Evolutionary conservation across 345 rosid genomes (phyloP), one percentile per base, ranked within the genome.

Genomic region (Eucalyptus coolabah): DNA sequence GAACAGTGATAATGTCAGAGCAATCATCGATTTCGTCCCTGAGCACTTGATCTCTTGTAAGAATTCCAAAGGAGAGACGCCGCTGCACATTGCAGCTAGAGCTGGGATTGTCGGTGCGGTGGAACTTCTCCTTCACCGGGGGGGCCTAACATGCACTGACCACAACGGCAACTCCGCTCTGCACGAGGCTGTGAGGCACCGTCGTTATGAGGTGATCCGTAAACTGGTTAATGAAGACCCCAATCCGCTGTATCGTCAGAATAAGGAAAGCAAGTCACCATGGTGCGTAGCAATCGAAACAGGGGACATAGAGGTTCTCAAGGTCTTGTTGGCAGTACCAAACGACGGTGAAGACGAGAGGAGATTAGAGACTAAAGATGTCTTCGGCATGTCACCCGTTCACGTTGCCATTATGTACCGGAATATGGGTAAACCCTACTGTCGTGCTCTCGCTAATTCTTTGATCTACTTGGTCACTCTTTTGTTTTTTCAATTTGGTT

Each of bases 321-420:
- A 5, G 1, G 1, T 12, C 65, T 26, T 59, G n/a, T 26, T 59
- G n/a, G 65, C 6, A 59, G 65, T 3, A 30, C 65, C 65, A 59
- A 59, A 59, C 7, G 65, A 26, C 0, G 16, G 65, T 5, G 65
- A 26, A 26, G 65, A 59, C 65, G 0, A 59, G n/a, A 24, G 65
- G n/a, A 26, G n/a, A 59, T 26, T 0, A 59, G 26, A 59, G n/a
- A 59, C 6, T 24, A 6, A 26, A 24, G 30, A 1, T 0, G n/a
- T 5, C 26, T 26, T 59, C 7, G 65, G 65, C 65, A 26, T 24
- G 65, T 59, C 65, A 2, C 65, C 65, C n/a, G 65, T 11, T 59
- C n/a, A 26, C 26, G 2, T 59, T 26, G 65, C 65, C n/a, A 59
- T 26, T 59, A 5, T 26, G n/a, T 2, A 12, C 67, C 1, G 0